These are phyloP conservation scores for Hyaloscypha finlandica DNA, from an alignment of 495 filamentous ascomycete genomes.

Conservation along the genomic window DNA sequence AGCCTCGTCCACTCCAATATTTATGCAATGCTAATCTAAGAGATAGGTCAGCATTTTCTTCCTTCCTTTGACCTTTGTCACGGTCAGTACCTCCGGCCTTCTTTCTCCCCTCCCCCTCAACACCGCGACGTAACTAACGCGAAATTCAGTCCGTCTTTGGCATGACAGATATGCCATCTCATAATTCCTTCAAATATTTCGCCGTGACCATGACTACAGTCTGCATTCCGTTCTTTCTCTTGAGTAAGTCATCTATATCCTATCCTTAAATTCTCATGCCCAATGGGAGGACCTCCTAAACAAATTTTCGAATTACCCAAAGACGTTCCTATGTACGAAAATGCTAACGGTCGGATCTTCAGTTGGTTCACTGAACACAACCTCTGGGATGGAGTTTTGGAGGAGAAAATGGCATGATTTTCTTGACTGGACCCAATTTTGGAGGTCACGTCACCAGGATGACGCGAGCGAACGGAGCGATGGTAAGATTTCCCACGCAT, in stretches of 20 bases:
- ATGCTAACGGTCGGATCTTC: constrained; percentile 18
- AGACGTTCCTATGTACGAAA: not conserved
- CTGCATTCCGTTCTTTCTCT: constrained; percentile 45
- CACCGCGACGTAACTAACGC: not conserved
- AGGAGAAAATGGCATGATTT: constrained; percentile 14
- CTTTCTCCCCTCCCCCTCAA: not conserved
- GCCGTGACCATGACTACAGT: constrained; percentile 41
- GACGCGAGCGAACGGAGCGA: not conserved
- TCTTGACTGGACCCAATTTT: not conserved
- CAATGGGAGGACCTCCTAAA: too few species aligned
- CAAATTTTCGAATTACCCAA: not conserved
- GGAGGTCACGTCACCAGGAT: not conserved
- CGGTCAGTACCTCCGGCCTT: constrained; percentile 7
- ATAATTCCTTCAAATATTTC: constrained; percentile 37
- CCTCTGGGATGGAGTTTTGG: constrained; percentile 26
- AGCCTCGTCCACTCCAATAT: not conserved
- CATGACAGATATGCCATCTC: constrained; percentile 45
- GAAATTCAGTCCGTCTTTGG: constrained; percentile 39
- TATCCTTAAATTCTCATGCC: too few species aligned
- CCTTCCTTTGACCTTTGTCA: constrained; percentile 48
- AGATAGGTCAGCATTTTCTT: constrained; percentile 47
- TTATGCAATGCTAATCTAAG: not conserved
- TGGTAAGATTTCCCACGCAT: not conserved
- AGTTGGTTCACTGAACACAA: constrained; percentile 43
- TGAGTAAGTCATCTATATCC: not conserved